Percentiles rank a stretch among this genome's conserved stretches.
Evolutionary conservation across 2,329 filamentous ascomycete species (phyloP).

Genomic region (Domatiomyces globalis): DNA sequence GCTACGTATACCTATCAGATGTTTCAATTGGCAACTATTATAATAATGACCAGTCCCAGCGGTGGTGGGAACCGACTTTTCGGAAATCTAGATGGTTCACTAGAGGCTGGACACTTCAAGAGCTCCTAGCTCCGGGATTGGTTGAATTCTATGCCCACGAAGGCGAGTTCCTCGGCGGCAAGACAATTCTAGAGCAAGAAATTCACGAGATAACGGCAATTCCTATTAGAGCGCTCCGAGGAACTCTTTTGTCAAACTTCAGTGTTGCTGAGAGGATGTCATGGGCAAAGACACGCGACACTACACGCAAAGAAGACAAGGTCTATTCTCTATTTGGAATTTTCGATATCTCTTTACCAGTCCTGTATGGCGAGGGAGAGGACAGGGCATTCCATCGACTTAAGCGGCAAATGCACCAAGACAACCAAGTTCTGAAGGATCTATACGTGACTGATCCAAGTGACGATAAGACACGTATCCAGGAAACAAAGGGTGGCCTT

Average conservation of each 20-base stretch:
- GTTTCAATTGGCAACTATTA: too few relatives aligned
- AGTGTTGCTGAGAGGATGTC: constrained; percentile 19
- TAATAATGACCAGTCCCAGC: too few relatives aligned
- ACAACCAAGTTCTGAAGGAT: too few relatives aligned
- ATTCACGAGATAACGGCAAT: constrained; percentile 19
- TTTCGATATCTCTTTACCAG: constrained; percentile 18
- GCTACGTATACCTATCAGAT: constrained; percentile 16
- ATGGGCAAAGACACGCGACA: constrained; percentile 15
- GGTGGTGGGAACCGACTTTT: constrained; percentile 5
- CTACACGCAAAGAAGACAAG: constrained; percentile 14
- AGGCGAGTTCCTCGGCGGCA: constrained; percentile 16
- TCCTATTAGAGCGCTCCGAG: too few relatives aligned
- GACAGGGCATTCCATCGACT: too few relatives aligned
- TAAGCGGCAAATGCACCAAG: too few relatives aligned
- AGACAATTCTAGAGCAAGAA: constrained; percentile 12
- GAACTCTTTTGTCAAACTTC: too few relatives aligned
- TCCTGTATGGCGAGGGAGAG: constrained; percentile 19
- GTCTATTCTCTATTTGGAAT: constrained; percentile 19
- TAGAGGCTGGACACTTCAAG: constrained; percentile 6
- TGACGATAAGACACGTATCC: too few relatives aligned
- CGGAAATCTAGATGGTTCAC: constrained; percentile 9
- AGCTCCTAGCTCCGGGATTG: constrained; percentile 16
- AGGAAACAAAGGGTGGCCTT: too few relatives aligned
- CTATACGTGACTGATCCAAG: too few relatives aligned
- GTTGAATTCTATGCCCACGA: constrained; percentile 21